Evolutionary conservation across 2,329 filamentous ascomycete species (phyloP).

Genomic region (Ophiostoma sp.): DNA sequence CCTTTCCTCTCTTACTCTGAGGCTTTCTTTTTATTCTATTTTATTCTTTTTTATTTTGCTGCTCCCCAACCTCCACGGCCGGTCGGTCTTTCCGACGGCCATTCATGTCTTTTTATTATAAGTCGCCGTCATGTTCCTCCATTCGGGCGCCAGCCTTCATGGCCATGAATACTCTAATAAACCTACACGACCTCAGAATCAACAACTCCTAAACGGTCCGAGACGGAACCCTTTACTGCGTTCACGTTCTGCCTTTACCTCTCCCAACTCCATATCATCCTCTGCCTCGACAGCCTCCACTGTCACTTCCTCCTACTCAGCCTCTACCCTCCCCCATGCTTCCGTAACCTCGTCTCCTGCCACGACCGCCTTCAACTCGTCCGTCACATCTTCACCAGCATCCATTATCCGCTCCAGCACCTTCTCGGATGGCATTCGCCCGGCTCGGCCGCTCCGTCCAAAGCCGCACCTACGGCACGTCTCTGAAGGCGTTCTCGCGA

Average conservation of each 20-base stretch:
- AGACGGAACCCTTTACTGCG: slow-evolving; percentile 45
- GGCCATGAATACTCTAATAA: slow-evolving; percentile 58
- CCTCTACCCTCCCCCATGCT: background rate
- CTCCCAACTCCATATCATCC: slow-evolving; percentile 27
- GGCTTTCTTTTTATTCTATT: background rate
- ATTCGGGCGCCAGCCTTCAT: slow-evolving; percentile 60
- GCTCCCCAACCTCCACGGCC: slow-evolving; percentile 4
- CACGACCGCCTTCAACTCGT: slow-evolving; percentile 5
- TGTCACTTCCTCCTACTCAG: slow-evolving; percentile 11
- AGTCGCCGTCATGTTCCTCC: slow-evolving; percentile 54
- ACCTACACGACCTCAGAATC: slow-evolving; percentile 33
- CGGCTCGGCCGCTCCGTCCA: slow-evolving; percentile 24
- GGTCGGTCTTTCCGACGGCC: slow-evolving; percentile 22
- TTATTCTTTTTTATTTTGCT: background rate
- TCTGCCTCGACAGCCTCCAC: slow-evolving; percentile 20
- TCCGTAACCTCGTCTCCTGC: slow-evolving; percentile 14
- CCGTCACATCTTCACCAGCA: slow-evolving; percentile 8
- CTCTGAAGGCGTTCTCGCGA: slow-evolving; percentile 24
- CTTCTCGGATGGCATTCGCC: slow-evolving; percentile 11
- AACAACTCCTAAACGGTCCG: slow-evolving; percentile 36
- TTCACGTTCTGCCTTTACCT: slow-evolving; percentile 45
- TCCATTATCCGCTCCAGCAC: slow-evolving; percentile 27
- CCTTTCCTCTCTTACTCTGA: background rate
- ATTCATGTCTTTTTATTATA: slow-evolving; percentile 17
- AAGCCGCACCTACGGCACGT: slow-evolving; percentile 20